These are phyloP conservation scores for Neurospora hispaniola DNA, from an alignment of 495 filamentous ascomycete species.

Conservation along the genomic window DNA sequence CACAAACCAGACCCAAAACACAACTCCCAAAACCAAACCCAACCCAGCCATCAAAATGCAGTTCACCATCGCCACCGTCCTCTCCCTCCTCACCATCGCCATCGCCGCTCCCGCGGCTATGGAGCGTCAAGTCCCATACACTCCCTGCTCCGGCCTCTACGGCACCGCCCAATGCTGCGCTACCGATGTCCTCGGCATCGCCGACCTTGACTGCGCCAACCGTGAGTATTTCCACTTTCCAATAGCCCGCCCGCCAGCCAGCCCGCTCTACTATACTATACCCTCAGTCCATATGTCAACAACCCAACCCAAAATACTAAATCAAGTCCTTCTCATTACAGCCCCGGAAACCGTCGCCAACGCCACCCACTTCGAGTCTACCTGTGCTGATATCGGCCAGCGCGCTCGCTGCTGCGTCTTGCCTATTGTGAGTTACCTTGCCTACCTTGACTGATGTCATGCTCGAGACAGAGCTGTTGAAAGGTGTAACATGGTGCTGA, in stretches of 20 bases:
- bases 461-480: not conserved
- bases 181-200: conserved; percentile 32
- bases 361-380: conserved; percentile 21
- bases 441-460: not conserved
- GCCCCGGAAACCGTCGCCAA: conserved; percentile 18
- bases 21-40: not conserved
- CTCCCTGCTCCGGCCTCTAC: conserved; percentile 31
- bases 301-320: conserved; percentile 3
- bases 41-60: conserved; percentile 13
- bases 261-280: no score
- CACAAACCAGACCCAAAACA: not conserved
- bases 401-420: conserved; percentile 36
- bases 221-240: no score
- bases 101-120: conserved; percentile 17
- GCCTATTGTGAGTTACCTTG: conserved; percentile 18
- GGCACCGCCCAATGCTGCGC: conserved; percentile 32
- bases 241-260: no score
- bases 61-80: conserved; percentile 17
- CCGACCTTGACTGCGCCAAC: conserved; percentile 31
- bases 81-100: conserved; percentile 15
- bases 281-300: no score
- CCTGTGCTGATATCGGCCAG: conserved; percentile 31
- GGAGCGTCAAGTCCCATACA: conserved; percentile 25
- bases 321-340: not conserved
- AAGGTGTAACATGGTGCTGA: not conserved